Evolutionary conservation across 2,329 filamentous ascomycete genomes (phyloP).

Genomic region (Aspergillus awamori): DNA sequence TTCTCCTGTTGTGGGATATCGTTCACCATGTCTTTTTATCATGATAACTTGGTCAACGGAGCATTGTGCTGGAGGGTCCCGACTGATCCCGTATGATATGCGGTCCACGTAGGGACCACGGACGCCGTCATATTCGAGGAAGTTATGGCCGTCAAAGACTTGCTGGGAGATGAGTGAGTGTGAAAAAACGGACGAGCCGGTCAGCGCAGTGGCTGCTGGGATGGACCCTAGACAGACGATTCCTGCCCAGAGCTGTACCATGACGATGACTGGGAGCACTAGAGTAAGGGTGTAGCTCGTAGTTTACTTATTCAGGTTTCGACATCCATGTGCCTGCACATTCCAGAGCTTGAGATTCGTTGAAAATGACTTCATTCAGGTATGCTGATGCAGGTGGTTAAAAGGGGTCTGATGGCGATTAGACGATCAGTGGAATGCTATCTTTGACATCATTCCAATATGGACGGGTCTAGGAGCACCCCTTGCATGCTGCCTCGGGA

Average conservation of each 20-base stretch:
- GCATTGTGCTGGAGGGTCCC: slow-evolving; percentile 25
- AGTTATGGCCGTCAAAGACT: slow-evolving; percentile 21
- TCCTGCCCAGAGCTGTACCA: too few species aligned
- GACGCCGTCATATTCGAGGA: slow-evolving; percentile 26
- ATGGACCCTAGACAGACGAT: neutral
- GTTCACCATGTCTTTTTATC: slow-evolving; percentile 29
- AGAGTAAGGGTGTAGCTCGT: neutral
- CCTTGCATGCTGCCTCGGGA: neutral
- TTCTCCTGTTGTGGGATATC: slow-evolving; percentile 21
- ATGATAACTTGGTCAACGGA: slow-evolving; percentile 28
- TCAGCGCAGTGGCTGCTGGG: slow-evolving; percentile 3
- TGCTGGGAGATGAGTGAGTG: slow-evolving; percentile 12
- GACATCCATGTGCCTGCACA: neutral
- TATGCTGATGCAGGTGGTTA: neutral
- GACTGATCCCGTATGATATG: slow-evolving; percentile 22
- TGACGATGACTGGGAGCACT: too few species aligned
- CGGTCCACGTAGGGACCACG: slow-evolving; percentile 24
- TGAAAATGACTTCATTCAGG: neutral
- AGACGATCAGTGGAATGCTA: neutral
- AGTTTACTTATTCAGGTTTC: neutral
- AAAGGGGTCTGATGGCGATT: neutral
- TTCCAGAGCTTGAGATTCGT: neutral
- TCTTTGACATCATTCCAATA: neutral
- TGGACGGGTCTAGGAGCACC: neutral
- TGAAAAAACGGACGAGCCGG: neutral